Conservation (phyloP, 106 monocot species). For the Dioscorea alata region DNA sequence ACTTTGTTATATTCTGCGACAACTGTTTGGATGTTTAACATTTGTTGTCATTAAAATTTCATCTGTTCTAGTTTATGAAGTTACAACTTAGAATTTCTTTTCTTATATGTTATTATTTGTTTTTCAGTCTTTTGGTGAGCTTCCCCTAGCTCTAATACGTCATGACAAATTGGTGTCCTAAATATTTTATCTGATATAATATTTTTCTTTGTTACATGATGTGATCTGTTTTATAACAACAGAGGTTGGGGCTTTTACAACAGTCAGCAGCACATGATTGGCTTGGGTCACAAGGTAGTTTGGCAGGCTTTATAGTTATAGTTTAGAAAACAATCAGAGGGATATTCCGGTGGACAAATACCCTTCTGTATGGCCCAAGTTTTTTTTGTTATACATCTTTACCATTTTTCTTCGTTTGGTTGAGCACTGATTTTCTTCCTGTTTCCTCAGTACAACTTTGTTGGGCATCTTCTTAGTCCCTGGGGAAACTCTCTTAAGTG, state of each 20-base stretch:
- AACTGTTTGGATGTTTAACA: too few relatives aligned
- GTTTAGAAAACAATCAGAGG: constrained; percentile 86
- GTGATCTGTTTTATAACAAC: neutral
- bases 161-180: neutral
- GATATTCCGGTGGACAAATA: constrained; percentile 89
- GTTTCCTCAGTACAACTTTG: constrained; percentile 64
- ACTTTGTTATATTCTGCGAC: too few relatives aligned
- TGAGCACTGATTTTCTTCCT: constrained; percentile 6
- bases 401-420: neutral
- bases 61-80: too few relatives aligned
- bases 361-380: constrained; percentile 65
- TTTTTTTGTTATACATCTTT: neutral
- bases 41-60: too few relatives aligned
- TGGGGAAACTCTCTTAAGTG: constrained; percentile 73
- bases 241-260: constrained; percentile 57
- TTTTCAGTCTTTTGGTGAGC: neutral
- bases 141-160: neutral
- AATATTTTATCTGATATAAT: too few relatives aligned
- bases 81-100: too few relatives aligned
- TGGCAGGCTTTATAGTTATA: constrained; percentile 60
- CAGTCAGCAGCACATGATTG: constrained; percentile 61
- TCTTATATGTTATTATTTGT: neutral
- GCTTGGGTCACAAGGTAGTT: constrained; percentile 75
- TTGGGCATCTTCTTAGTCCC: constrained; percentile 72
- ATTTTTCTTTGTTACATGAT: neutral